These are phyloP conservation scores for Psilocybe tampanensis DNA, from an alignment of 768 basidiomycete species.

Conservation along the genomic window DNA sequence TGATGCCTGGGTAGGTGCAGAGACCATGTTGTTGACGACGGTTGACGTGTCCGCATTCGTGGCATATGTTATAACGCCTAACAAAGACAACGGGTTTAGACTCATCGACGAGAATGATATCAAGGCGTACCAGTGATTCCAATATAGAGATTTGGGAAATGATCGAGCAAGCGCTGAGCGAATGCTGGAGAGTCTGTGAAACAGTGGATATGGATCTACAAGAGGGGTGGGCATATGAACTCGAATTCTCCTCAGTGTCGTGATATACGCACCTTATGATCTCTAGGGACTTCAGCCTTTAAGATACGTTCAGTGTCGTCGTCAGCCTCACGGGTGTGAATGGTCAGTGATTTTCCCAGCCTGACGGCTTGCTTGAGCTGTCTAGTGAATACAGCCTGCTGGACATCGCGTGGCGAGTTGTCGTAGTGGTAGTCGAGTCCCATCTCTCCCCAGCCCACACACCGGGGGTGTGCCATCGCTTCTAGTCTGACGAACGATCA, in stretches of 20 bases:
- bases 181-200: slow-evolving; percentile 84
- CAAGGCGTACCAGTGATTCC: slow-evolving; percentile 68
- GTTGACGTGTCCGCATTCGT: slow-evolving; percentile 72
- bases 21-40: slow-evolving; percentile 58
- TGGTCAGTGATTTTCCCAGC: slow-evolving; percentile 77
- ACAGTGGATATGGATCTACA: slow-evolving; percentile 84
- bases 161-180: slow-evolving; percentile 66
- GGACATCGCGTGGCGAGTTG: slow-evolving; percentile 69
- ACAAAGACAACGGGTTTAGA: background rate
- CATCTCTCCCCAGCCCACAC: slow-evolving; percentile 90
- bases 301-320: slow-evolving; percentile 79
- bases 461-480: slow-evolving; percentile 79
- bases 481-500: slow-evolving; percentile 48
- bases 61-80: slow-evolving; percentile 81
- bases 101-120: background rate
- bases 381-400: slow-evolving; percentile 63
- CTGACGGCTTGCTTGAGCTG: slow-evolving; percentile 72
- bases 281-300: slow-evolving; percentile 72
- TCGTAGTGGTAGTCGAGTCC: slow-evolving; percentile 88
- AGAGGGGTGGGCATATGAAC: background rate
- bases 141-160: slow-evolving; percentile 83
- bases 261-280: slow-evolving; percentile 54
- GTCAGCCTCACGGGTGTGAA: slow-evolving; percentile 87
- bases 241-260: background rate
- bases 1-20: slow-evolving; percentile 10